A percentile compares a stretch with the other conserved stretches of the same genome.
Evolutionary conservation across 2,329 filamentous ascomycete species (phyloP).

Genomic region (Stachybotrys elegans): DNA sequence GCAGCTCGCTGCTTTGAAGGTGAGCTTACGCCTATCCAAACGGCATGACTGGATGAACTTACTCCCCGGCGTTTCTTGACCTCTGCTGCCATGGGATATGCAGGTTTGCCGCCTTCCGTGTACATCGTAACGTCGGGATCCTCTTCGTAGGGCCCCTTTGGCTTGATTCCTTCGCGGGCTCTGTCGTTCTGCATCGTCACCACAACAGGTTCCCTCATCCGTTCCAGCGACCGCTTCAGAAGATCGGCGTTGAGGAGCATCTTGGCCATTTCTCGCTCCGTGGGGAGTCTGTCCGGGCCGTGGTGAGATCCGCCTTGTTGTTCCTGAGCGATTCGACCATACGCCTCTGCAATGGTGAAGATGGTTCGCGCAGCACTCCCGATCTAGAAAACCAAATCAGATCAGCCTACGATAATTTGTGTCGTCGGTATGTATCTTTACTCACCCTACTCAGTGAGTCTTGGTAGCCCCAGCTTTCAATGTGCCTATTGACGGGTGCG

Average conservation of each 20-base stretch:
- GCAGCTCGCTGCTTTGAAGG: slow-evolving; percentile 68
- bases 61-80: slow-evolving; percentile 89
- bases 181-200: slow-evolving; percentile 48
- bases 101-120: slow-evolving; percentile 51
- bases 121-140: slow-evolving; percentile 61
- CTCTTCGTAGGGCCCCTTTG: slow-evolving; percentile 47
- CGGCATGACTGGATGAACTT: slow-evolving; percentile 39
- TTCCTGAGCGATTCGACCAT: slow-evolving; percentile 48
- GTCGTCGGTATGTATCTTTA: slow-evolving; percentile 4
- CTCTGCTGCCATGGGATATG: slow-evolving; percentile 62
- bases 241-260: slow-evolving; percentile 50
- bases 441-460: slow-evolving; percentile 47
- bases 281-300: slow-evolving; percentile 49
- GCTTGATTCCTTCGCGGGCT: slow-evolving; percentile 42
- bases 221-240: slow-evolving; percentile 48
- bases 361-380: slow-evolving; percentile 46
- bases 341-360: slow-evolving; percentile 53
- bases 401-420: slow-evolving; percentile 1
- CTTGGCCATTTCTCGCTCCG: slow-evolving; percentile 49
- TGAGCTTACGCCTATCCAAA: slow-evolving; percentile 21
- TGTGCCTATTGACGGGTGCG: slow-evolving; percentile 38
- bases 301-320: slow-evolving; percentile 49
- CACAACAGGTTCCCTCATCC: slow-evolving; percentile 47
- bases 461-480: slow-evolving; percentile 49
- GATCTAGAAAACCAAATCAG: slow-evolving; percentile 36